Percentiles rank a stretch among this genome's conserved stretches.
Evolutionary conservation across 306 rosid genomes (phyloP).

Genomic region (Ceratonia siliqua): DNA sequence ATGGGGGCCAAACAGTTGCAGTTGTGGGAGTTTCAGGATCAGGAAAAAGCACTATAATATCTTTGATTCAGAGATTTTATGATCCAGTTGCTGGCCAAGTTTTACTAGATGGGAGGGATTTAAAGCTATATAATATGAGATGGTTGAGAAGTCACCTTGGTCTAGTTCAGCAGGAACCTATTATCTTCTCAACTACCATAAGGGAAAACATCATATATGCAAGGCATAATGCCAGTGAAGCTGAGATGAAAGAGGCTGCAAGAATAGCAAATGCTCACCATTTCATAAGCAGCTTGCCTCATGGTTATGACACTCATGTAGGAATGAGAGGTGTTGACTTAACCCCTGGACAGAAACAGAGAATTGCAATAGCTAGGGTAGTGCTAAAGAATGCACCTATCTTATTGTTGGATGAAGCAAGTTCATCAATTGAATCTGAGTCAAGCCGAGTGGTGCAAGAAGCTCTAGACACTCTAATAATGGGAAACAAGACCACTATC

Average conservation of each 20-base stretch:
- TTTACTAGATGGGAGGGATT: constrained; percentile 87
- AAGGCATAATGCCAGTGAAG: constrained; percentile 97
- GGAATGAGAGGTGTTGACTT: constrained; percentile 99
- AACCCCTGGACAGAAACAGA: constrained; percentile 99
- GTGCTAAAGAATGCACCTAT: constrained; percentile 95
- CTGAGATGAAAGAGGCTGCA: constrained; percentile 98
- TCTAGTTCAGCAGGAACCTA: constrained; percentile 98
- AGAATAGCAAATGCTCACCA: constrained; percentile 99
- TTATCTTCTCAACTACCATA: constrained; percentile 93
- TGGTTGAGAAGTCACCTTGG: constrained; percentile 98
- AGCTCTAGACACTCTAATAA: constrained; percentile 95
- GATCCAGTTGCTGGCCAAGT: constrained; percentile 99
- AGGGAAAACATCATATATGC: constrained; percentile 98
- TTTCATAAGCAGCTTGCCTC: constrained; percentile 96
- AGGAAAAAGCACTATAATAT: constrained; percentile 96
- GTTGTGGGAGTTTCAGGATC: constrained; percentile 99
- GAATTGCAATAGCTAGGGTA: constrained; percentile 96
- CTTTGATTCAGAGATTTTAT: constrained; percentile 91
- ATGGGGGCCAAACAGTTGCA: constrained; percentile 95
- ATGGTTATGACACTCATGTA: constrained; percentile 97
- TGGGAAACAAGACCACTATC: constrained; percentile 99
- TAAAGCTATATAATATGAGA: constrained; percentile 85
- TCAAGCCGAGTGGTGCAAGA: constrained; percentile 99
- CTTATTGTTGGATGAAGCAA: constrained; percentile 93
- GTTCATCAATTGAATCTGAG: constrained; percentile 97